A percentile compares a stretch with the other conserved stretches of the same genome.
Evolutionary conservation across 345 rosid species (phyloP).

Genomic region (Pistacia vera): DNA sequence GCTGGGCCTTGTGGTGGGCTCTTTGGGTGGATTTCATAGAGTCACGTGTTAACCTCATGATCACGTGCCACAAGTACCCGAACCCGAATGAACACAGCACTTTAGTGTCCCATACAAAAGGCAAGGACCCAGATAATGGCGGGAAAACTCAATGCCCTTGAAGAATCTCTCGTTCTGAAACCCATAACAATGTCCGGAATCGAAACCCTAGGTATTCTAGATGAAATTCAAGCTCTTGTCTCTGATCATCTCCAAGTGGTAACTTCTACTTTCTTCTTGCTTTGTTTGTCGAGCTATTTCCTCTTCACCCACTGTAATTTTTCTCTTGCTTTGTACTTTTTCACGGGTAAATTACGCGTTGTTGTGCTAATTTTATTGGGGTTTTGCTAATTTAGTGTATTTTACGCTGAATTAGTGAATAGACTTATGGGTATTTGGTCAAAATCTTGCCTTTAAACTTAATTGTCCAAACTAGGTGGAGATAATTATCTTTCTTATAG

Average conservation of each 20-base stretch:
- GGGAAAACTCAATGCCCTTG: slow-evolving; percentile 41
- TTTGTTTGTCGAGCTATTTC: not conserved
- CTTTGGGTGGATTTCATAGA: too few relatives aligned
- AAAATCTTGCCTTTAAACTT: not conserved
- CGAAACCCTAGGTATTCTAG: slow-evolving; percentile 73
- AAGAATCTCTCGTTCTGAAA: not conserved
- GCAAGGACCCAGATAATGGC: slow-evolving; percentile 31
- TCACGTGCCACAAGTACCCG: not conserved
- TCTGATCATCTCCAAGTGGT: slow-evolving; percentile 87
- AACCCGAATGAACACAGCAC: not conserved
- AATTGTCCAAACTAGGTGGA: not conserved
- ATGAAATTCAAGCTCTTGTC: slow-evolving; percentile 71
- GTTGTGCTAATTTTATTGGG: not conserved
- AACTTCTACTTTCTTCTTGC: slow-evolving; percentile 15
- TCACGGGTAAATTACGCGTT: not conserved
- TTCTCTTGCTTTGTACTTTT: not conserved
- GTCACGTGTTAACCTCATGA: not conserved
- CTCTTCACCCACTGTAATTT: not conserved
- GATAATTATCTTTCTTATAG: not conserved
- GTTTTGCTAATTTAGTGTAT: not conserved
- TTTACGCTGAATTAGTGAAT: not conserved
- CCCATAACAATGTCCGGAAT: slow-evolving; percentile 38
- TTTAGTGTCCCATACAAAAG: not conserved
- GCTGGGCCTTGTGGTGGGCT: too few relatives aligned
- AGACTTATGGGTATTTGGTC: slow-evolving; percentile 9